Evolutionary conservation across 129 eudicot species (phyloP).

Genomic region (Tagetes patula): DNA sequence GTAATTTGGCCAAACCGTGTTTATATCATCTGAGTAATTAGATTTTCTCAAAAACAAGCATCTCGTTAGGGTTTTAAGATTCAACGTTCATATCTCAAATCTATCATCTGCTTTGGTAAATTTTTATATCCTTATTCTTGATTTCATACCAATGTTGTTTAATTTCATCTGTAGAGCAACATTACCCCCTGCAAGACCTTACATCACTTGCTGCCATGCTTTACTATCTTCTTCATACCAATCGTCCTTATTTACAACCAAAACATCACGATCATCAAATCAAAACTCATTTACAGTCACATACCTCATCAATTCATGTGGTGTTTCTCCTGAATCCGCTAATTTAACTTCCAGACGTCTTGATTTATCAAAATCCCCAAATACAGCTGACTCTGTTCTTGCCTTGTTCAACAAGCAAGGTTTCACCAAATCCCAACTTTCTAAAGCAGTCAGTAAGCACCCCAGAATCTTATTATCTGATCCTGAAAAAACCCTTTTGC

Average conservation of each 20-base stretch:
- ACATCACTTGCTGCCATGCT: background rate
- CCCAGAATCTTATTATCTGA: conserved; percentile 34
- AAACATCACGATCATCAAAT: conserved; percentile 10
- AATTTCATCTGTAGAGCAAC: conserved; percentile 25
- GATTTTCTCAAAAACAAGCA: too few relatives aligned
- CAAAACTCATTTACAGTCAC: conserved; percentile 30
- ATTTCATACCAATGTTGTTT: conserved; percentile 29
- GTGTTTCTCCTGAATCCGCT: conserved; percentile 42
- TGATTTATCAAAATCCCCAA: conserved; percentile 31
- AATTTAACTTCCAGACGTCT: conserved; percentile 29
- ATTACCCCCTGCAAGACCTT: conserved; percentile 14
- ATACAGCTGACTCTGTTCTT: conserved; percentile 37
- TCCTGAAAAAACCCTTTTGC: conserved; percentile 40
- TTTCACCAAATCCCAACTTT: conserved; percentile 35
- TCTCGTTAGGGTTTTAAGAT: background rate
- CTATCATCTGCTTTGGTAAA: conserved; percentile 13
- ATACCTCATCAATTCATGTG: conserved; percentile 56
- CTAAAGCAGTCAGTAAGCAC: conserved; percentile 23
- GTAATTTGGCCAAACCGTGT: too few relatives aligned
- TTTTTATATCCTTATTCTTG: conserved; percentile 1
- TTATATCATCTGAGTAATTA: too few relatives aligned
- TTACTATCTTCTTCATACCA: conserved; percentile 4
- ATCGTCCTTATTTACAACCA: conserved; percentile 9
- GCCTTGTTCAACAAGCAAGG: conserved; percentile 37
- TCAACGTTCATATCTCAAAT: conserved; percentile 13